Conservation (phyloP, 225 moss, liverwort and hornwort genomes). For the Rhytidiadelphus loreus region DNA sequence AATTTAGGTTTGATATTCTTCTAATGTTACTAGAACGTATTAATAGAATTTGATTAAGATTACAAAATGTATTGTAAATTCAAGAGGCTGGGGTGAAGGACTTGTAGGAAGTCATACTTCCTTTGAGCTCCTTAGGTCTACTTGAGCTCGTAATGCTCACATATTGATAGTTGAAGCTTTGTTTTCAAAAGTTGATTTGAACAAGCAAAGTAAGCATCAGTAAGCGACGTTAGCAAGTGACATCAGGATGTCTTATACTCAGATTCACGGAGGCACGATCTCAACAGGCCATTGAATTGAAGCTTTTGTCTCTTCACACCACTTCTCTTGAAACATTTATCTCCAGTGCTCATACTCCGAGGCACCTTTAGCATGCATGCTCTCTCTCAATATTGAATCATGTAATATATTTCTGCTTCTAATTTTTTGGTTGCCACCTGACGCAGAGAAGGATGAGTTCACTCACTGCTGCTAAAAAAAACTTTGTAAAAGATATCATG, state of each 20-base stretch:
- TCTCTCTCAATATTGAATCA: neutral
- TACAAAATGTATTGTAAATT: neutral
- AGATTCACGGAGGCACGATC: neutral
- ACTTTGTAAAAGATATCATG: neutral
- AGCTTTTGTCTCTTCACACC: neutral
- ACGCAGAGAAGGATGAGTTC: neutral
- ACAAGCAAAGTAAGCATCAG: neutral
- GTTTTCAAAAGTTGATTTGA: neutral
- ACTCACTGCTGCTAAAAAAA: no score
- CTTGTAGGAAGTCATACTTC: neutral
- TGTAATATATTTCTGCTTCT: neutral
- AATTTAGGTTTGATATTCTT: rapidly evolving
- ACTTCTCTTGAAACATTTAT: neutral
- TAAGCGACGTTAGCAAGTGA: neutral
- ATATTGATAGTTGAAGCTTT: neutral
- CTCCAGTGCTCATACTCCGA: no score
- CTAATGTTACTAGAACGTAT: neutral
- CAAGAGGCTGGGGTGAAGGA: neutral
- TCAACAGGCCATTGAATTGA: neutral
- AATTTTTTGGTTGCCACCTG: neutral
- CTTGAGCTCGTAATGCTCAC: neutral
- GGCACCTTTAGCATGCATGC: neutral
- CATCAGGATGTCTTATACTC: neutral
- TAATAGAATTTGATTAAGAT: neutral
- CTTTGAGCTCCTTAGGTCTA: neutral